Evolutionary conservation across 495 filamentous ascomycete genomes (phyloP).

Genomic region (Xylaria venustula): DNA sequence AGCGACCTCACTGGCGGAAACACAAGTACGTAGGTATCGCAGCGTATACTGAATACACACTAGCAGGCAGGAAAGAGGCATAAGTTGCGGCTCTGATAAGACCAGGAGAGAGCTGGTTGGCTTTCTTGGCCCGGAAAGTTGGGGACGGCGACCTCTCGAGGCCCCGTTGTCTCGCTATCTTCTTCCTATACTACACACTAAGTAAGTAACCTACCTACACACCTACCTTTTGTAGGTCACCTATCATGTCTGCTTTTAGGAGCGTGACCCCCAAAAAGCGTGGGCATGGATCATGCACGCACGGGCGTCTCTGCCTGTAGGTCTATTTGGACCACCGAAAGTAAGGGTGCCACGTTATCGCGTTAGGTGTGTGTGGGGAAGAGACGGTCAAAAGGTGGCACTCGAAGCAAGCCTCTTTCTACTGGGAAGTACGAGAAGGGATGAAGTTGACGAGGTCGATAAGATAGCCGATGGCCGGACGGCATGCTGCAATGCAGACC

Average conservation of each 20-base stretch:
- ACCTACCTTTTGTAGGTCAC: background rate
- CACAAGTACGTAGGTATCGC: background rate
- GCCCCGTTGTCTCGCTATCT: background rate
- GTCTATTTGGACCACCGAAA: background rate
- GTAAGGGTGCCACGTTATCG: constrained; percentile 14
- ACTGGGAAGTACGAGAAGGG: background rate
- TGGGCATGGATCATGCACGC: constrained; percentile 8
- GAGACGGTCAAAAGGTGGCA: background rate
- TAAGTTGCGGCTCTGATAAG: constrained; percentile 9
- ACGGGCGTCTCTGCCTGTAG: background rate
- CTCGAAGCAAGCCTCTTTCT: background rate
- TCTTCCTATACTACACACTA: background rate
- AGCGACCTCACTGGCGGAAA: background rate
- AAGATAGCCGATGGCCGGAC: constrained; percentile 14
- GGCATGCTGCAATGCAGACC: constrained; percentile 10
- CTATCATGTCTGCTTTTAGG: background rate
- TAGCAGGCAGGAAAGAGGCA: background rate
- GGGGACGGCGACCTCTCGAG: background rate
- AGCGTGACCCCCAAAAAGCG: background rate
- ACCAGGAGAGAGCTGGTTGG: background rate
- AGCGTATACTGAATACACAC: too few relatives aligned
- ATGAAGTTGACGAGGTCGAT: constrained; percentile 7
- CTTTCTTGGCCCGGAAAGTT: background rate
- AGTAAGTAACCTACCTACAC: background rate
- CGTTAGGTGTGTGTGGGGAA: constrained; percentile 6